Percentiles rank a stretch among this genome's conserved stretches.
These are phyloP conservation scores for Eragrostis tef DNA, from an alignment of 202 grass and related monocot genomes.

Conservation along the genomic window DNA sequence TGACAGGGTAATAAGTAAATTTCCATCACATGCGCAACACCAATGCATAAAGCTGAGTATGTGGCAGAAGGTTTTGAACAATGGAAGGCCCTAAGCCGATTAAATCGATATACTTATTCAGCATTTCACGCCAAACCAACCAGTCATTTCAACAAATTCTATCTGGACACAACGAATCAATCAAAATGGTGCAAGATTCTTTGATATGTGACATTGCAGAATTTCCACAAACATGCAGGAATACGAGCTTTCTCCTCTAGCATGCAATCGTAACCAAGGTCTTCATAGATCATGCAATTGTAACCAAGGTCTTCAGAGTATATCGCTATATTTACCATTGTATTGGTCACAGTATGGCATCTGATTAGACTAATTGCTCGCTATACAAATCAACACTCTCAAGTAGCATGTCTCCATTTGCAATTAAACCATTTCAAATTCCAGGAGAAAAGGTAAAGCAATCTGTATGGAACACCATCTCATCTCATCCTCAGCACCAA, in stretches of 20 bases:
- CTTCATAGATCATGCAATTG: not conserved
- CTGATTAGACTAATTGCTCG: not conserved
- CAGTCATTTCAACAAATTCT: not conserved
- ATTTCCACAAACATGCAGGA: not conserved
- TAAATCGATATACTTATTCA: not conserved
- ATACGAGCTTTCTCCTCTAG: not conserved
- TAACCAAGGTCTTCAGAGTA: not conserved
- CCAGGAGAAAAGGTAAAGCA: not conserved
- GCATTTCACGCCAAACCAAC: not conserved
- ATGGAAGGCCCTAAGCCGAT: not conserved
- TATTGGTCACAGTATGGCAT: not conserved
- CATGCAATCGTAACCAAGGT: not conserved
- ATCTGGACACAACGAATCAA: not conserved
- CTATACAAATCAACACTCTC: not conserved
- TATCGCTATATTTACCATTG: too few relatives aligned
- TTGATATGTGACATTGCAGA: not conserved
- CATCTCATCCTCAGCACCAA: not conserved
- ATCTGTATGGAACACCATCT: not conserved
- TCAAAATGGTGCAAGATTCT: not conserved
- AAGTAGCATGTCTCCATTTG: not conserved
- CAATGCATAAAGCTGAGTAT: not conserved
- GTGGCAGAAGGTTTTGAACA: not conserved
- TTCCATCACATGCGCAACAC: not conserved
- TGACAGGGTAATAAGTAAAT: not conserved
- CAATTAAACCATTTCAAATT: not conserved